phyloP scores from a whole-genome alignment of 768 basidiomycete species.

The Megacollybia marginata region DNA sequence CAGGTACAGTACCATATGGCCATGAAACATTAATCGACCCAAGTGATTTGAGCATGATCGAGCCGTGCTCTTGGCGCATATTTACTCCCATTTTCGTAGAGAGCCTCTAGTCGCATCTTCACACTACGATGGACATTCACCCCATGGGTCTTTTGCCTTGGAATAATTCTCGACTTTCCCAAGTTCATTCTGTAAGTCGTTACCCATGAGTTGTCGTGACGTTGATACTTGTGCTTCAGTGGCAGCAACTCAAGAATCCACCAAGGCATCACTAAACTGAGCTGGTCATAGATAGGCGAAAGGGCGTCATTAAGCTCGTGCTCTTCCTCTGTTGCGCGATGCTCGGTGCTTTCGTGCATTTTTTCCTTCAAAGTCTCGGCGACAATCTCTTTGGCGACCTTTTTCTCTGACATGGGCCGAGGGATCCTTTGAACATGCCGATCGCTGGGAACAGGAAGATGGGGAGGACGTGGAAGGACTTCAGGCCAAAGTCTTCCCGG shows the following conservation, averaged over 20 bases:
- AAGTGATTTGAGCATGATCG: constrained; percentile 19
- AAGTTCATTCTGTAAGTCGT: constrained; percentile 22
- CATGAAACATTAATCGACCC: constrained; percentile 31
- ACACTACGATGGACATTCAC: constrained; percentile 45
- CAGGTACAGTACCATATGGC: too few species aligned
- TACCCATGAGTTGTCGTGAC: constrained; percentile 21
- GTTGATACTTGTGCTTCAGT: constrained; percentile 29
- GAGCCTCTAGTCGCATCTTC: constrained; percentile 47
- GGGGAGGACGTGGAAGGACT: constrained; percentile 29
- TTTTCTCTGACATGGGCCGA: not conserved
- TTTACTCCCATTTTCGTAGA: constrained; percentile 21
- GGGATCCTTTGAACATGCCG: constrained; percentile 15
- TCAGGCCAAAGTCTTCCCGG: constrained; percentile 36
- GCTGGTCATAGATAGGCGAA: constrained; percentile 52
- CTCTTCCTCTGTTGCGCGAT: constrained; percentile 40
- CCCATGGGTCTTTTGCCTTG: constrained; percentile 27
- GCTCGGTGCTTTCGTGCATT: not conserved
- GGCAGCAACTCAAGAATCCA: constrained; percentile 64
- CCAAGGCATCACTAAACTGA: constrained; percentile 41
- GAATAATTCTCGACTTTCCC: constrained; percentile 32
- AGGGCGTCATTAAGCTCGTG: constrained; percentile 59
- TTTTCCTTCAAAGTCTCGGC: constrained; percentile 2
- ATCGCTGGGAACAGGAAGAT: constrained; percentile 14
- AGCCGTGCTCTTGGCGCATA: constrained; percentile 33
- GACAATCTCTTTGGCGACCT: not conserved